Percentiles rank a stretch among this genome's conserved stretches.
Evolutionary conservation across 1,139 yeast species (phyloP).

Genomic region (Debaryomyces subglobosus): DNA sequence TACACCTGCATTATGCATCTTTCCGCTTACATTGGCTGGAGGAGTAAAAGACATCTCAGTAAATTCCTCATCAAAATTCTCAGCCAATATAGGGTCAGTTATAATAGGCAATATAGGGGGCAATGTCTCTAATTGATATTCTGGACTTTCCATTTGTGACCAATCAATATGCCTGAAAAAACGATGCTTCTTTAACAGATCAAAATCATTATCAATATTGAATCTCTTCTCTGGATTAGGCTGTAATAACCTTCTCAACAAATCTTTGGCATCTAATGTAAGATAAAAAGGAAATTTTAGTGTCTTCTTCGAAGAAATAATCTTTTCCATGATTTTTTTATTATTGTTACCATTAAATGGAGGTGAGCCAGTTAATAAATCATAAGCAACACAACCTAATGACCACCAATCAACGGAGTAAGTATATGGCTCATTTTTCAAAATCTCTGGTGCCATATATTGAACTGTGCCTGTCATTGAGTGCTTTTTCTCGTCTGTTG

Average conservation of each 20-base stretch:
- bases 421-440: conserved; percentile 84
- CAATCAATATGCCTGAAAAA: conserved; percentile 83
- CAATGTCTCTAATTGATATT: conserved; percentile 27
- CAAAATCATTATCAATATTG: conserved; percentile 60
- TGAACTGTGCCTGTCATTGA: conserved; percentile 94
- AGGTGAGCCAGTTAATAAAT: conserved; percentile 87
- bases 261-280: conserved; percentile 82
- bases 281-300: conserved; percentile 81
- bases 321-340: conserved; percentile 79
- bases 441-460: conserved; percentile 95
- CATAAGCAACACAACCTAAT: conserved; percentile 85
- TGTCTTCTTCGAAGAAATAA: conserved; percentile 63
- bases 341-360: conserved; percentile 93
- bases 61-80: conserved; percentile 87
- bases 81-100: conserved; percentile 86
- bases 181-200: conserved; percentile 63
- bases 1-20: background rate
- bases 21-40: conserved; percentile 20
- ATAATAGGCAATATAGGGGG: conserved; percentile 90
- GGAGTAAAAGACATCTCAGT: conserved; percentile 70
- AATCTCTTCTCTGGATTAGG: conserved; percentile 77
- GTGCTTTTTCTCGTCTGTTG: conserved; percentile 47
- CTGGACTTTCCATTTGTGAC: conserved; percentile 58
- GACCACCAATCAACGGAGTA: conserved; percentile 97
- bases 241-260: conserved; percentile 70